phyloP scores from a whole-genome alignment of 2,329 filamentous ascomycete species.

The Zymoseptoria brevis region DNA sequence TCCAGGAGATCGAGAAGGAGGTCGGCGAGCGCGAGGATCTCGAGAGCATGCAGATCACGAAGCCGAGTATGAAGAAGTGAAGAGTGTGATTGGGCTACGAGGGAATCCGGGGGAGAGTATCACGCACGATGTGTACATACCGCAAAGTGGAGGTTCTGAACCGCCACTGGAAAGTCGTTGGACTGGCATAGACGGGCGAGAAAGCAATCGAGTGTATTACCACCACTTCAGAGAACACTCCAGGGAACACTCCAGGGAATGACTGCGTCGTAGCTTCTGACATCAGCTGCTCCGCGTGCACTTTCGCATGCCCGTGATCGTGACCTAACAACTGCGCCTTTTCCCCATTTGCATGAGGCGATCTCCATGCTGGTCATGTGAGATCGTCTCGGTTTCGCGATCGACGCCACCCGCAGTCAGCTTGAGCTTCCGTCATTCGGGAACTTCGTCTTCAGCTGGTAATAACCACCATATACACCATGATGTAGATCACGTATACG shows the following conservation, averaged over 20 bases:
- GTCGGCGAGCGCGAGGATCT: conserved; percentile 59
- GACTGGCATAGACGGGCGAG: conserved; percentile 13
- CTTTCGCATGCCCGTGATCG: background rate
- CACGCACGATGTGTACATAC: background rate
- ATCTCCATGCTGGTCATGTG: background rate
- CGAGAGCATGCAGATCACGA: conserved; percentile 56
- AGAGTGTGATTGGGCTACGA: conserved; percentile 1
- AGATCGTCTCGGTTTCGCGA: background rate
- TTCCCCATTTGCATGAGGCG: background rate
- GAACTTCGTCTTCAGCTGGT: background rate
- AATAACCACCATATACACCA: background rate
- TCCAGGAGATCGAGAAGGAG: conserved; percentile 61
- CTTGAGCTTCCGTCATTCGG: background rate
- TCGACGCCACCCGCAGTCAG: background rate
- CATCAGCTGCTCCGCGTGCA: background rate
- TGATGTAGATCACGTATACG: background rate
- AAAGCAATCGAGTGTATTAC: conserved; percentile 13
- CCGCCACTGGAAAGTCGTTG: background rate
- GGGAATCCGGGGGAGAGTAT: background rate
- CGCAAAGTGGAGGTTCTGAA: background rate
- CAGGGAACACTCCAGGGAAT: conserved; percentile 1
- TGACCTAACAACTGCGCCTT: too few relatives aligned
- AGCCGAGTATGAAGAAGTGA: conserved; percentile 26
- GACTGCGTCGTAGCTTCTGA: background rate
- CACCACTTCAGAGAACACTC: background rate